phyloP scores from a whole-genome alignment of 2,329 filamentous ascomycete genomes.

The Lithohypha guttulata region DNA sequence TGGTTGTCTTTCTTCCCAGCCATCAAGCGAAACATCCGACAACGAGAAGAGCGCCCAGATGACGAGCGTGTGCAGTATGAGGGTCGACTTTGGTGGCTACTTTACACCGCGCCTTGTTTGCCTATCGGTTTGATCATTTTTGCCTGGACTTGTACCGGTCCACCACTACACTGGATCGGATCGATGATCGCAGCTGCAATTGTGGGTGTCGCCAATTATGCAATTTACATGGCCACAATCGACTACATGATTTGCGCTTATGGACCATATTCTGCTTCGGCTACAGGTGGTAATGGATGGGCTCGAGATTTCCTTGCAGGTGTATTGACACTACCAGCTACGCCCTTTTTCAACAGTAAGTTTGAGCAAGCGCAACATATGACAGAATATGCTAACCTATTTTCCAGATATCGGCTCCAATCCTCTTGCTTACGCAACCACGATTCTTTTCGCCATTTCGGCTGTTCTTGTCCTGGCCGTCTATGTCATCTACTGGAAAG shows the following conservation, averaged over 20 bases:
- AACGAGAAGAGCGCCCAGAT: constrained; percentile 37
- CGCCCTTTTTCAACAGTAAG: constrained; percentile 38
- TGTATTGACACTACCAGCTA: constrained; percentile 50
- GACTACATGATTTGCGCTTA: constrained; percentile 54
- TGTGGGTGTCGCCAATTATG: constrained; percentile 53
- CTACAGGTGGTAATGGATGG: constrained; percentile 58
- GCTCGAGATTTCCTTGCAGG: constrained; percentile 55
- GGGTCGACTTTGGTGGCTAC: constrained; percentile 48
- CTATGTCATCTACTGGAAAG: constrained; percentile 57
- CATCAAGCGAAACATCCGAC: constrained; percentile 40
- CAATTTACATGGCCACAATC: constrained; percentile 55
- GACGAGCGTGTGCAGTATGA: constrained; percentile 54
- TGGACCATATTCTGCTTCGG: constrained; percentile 54
- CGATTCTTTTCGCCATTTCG: constrained; percentile 54
- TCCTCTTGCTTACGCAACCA: constrained; percentile 49
- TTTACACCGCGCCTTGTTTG: constrained; percentile 49
- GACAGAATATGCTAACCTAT: constrained; percentile 1
- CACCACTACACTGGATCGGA: constrained; percentile 49
- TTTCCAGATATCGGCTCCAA: constrained; percentile 43
- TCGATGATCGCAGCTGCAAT: constrained; percentile 50
- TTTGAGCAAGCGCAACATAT: constrained; percentile 11
- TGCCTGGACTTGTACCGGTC: constrained; percentile 49
- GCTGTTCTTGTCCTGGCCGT: constrained; percentile 52
- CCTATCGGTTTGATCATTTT: constrained; percentile 54
- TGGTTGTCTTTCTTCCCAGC: constrained; percentile 47